These are phyloP conservation scores for Pharus latifolius DNA, from an alignment of 176 grass and related monocot genomes.

Conservation along the genomic window DNA sequence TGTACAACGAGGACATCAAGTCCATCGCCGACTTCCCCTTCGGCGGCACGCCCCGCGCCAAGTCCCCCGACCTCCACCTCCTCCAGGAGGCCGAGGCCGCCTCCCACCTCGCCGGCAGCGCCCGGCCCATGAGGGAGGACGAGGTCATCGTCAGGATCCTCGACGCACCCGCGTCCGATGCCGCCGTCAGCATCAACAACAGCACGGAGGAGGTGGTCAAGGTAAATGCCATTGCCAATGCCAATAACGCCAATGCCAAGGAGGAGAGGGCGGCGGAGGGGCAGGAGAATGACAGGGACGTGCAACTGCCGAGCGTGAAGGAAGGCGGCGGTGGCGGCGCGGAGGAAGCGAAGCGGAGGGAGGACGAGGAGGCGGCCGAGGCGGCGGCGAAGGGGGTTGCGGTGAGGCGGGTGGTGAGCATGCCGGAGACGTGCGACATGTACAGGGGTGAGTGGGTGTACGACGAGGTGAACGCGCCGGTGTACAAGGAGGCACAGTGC, in stretches of 20 bases:
- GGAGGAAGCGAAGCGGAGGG: constrained; percentile 15
- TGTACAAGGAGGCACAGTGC: constrained; percentile 76
- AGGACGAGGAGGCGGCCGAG: constrained; percentile 45
- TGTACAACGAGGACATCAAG: constrained; percentile 96
- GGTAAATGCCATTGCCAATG: neutral
- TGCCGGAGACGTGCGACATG: constrained; percentile 75
- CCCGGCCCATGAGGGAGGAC: constrained; percentile 31
- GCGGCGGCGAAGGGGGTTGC: constrained; percentile 31
- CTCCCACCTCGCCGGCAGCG: constrained; percentile 41
- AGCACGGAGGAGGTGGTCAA: neutral
- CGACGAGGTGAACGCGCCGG: constrained; percentile 58
- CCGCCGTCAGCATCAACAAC: neutral
- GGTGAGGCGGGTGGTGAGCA: constrained; percentile 32
- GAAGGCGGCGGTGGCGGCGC: constrained; percentile 18
- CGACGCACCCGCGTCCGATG: neutral
- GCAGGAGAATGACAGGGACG: constrained; percentile 66
- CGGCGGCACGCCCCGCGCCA: constrained; percentile 38
- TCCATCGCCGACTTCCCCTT: constrained; percentile 85
- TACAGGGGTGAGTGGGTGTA: constrained; percentile 74
- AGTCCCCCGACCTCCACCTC: constrained; percentile 35
- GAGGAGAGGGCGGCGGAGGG: constrained; percentile 24
- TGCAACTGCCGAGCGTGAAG: constrained; percentile 45
- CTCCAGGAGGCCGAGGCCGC: constrained; percentile 52
- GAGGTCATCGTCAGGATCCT: constrained; percentile 39
- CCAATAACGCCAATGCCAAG: neutral